These are phyloP conservation scores for Starmerella geochares DNA, from an alignment of 805 yeast species.

Conservation along the genomic window DNA sequence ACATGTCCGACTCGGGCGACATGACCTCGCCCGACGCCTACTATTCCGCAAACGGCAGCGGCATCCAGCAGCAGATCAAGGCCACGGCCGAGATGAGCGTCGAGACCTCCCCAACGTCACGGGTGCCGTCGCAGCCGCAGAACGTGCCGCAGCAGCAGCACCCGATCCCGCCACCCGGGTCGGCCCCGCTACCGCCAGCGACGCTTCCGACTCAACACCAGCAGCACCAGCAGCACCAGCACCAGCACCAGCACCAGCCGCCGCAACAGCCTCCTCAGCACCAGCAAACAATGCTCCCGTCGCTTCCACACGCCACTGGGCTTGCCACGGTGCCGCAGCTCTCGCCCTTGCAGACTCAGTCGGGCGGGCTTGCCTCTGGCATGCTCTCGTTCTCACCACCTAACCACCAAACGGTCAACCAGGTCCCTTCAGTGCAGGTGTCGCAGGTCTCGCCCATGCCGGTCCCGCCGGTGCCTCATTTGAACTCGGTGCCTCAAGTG, in stretches of 20 bases:
- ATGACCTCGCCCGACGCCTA: background rate
- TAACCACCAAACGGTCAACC: background rate
- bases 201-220: background rate
- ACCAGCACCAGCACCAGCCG: too few relatives aligned
- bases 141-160: background rate
- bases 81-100: conserved; percentile 1
- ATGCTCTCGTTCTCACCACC: conserved; percentile 1
- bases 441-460: conserved; percentile 1
- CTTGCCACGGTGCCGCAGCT: background rate
- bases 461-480: background rate
- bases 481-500: background rate
- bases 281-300: background rate
- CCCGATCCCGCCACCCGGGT: background rate
- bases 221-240: background rate
- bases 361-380: background rate
- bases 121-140: conserved; percentile 6
- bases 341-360: conserved; percentile 2
- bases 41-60: background rate
- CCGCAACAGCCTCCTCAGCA: background rate
- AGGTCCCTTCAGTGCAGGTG: background rate
- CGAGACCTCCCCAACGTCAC: conserved; percentile 5
- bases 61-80: background rate
- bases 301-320: background rate
- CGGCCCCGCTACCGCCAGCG: background rate
- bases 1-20: background rate